A percentile compares a stretch with the other conserved stretches of the same genome.
phyloP scores from a whole-genome alignment of 2,329 filamentous ascomycete species.

The Cordyceps militaris region DNA sequence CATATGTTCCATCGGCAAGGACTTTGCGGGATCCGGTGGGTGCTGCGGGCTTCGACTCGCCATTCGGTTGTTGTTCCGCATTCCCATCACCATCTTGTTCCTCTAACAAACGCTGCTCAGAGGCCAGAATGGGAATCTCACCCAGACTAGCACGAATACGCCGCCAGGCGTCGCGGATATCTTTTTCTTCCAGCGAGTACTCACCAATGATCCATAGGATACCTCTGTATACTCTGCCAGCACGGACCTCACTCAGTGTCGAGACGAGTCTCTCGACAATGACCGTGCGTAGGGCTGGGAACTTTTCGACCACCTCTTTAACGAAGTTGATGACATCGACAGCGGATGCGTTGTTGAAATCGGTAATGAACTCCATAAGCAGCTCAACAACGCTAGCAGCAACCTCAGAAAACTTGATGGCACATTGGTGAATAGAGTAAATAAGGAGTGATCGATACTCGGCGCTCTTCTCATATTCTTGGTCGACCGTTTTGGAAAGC shows the following conservation, averaged over 20 bases:
- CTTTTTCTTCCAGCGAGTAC: constrained; percentile 87
- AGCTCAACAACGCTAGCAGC: constrained; percentile 93
- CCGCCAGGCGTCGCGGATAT: constrained; percentile 96
- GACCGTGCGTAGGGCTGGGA: constrained; percentile 77
- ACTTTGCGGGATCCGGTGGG: constrained; percentile 85
- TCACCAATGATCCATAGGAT: constrained; percentile 98
- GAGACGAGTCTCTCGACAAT: constrained; percentile 86
- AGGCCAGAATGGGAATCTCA: constrained; percentile 93
- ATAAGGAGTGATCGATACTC: constrained; percentile 94
- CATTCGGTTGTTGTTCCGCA: constrained; percentile 66
- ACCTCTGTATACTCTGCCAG: constrained; percentile 94
- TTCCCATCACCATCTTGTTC: constrained; percentile 66
- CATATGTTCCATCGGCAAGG: constrained; percentile 92
- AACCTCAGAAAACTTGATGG: constrained; percentile 98
- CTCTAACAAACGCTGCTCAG: constrained; percentile 85
- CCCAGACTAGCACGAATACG: constrained; percentile 87
- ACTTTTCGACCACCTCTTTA: constrained; percentile 98
- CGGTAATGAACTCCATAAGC: constrained; percentile 97
- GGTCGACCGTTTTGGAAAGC: constrained; percentile 92
- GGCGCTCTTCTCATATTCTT: constrained; percentile 97
- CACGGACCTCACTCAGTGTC: constrained; percentile 85
- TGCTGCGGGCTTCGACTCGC: constrained; percentile 65
- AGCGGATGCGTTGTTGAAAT: constrained; percentile 94
- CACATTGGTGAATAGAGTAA: constrained; percentile 95
- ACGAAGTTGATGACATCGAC: constrained; percentile 98